These are phyloP conservation scores for Fraxinus sp. DNA, from an alignment of 305 asterid species.

Conservation along the genomic window DNA sequence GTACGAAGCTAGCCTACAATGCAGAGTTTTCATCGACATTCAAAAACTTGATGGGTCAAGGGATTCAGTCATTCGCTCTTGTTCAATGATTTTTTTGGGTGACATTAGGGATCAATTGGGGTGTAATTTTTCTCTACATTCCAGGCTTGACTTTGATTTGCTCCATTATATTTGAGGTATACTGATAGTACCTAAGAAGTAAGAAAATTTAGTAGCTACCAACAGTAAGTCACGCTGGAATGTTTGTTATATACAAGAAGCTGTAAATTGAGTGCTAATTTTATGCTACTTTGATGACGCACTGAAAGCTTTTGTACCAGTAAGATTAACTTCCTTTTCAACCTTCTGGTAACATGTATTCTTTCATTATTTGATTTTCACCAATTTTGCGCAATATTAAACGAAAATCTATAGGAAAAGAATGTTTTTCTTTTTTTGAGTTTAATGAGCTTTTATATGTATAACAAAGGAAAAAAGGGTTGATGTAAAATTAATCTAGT, in stretches of 20 bases:
- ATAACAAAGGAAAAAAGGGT: not conserved
- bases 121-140: not conserved
- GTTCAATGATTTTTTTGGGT: not conserved
- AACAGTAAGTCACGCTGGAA: slow-evolving; percentile 5
- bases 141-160: not conserved
- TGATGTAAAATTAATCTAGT: not conserved
- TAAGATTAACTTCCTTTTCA: not conserved
- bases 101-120: not conserved
- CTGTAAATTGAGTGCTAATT: slow-evolving; percentile 15
- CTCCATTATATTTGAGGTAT: slow-evolving; percentile 17
- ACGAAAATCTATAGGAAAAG: not conserved
- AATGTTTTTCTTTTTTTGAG: not conserved
- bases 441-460: not conserved
- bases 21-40: not conserved
- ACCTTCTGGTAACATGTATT: not conserved
- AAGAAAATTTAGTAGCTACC: not conserved
- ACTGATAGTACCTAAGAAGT: slow-evolving; percentile 11
- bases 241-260: slow-evolving; percentile 21
- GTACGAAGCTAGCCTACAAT: not conserved
- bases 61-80: not conserved
- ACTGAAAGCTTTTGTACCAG: not conserved
- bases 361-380: not conserved
- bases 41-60: not conserved
- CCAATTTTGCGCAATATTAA: not conserved
- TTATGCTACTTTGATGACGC: not conserved